Conservation (phyloP, 345 rosid species). For the Ailanthus altissimus region DNA sequence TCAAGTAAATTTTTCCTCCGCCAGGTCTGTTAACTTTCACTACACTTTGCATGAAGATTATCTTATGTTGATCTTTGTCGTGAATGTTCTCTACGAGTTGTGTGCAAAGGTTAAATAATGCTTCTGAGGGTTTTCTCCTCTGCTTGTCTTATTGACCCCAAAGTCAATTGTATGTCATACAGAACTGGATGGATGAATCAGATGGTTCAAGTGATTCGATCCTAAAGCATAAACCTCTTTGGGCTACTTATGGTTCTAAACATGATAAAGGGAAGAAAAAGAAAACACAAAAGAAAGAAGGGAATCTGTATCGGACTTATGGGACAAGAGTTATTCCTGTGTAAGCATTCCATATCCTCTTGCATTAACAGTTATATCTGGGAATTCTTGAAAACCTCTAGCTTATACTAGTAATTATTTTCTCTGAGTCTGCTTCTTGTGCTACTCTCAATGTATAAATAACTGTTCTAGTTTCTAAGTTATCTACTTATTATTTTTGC, state of each 20-base stretch:
- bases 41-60: conserved; percentile 3
- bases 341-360: conserved; percentile 46
- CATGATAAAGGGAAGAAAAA: conserved; percentile 59
- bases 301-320: conserved; percentile 77
- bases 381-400: background rate
- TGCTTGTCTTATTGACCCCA: conserved; percentile 11
- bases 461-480: background rate
- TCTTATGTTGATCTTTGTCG: background rate
- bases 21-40: conserved; percentile 59
- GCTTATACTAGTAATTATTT: background rate
- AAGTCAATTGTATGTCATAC: conserved; percentile 34
- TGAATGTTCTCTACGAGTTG: conserved; percentile 4
- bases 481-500: background rate
- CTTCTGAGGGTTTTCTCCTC: conserved; percentile 3
- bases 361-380: conserved; percentile 2
- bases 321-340: conserved; percentile 99
- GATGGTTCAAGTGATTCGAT: conserved; percentile 76
- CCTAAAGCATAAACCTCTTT: conserved; percentile 90
- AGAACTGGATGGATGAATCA: conserved; percentile 84
- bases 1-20: conserved; percentile 86
- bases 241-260: conserved; percentile 70
- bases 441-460: background rate
- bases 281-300: conserved; percentile 59
- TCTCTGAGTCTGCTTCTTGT: background rate
- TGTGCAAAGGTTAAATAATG: background rate